Base-by-base conservation (phyloP, 805 yeast species). In the Kockiozyma suomiensis region DNA sequence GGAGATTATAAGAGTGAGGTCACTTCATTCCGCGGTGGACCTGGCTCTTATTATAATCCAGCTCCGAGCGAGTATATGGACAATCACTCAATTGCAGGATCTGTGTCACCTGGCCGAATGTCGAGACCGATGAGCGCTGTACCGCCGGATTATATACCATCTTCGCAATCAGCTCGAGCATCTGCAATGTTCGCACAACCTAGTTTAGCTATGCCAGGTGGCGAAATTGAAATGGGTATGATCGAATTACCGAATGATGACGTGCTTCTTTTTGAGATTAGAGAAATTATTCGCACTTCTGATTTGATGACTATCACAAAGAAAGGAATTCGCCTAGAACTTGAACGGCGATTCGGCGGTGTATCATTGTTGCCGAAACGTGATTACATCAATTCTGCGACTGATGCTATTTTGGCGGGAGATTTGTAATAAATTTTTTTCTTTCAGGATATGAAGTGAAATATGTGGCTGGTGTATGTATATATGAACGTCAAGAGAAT, bases 251-350 rank as follows among this genome's bases (percentile, higher is more conserved):
- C 79, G 15, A 58, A 74, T 3, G 78, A 76, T 46, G 73, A 69
- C 25, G 72, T 73, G 50, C 58, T 76, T 40, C 71, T 78, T 1
- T 69, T 66, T 4, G 77, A 73, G 23, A 69, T 76, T 41, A 62
- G 77, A 6, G 75, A 73, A 42, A 74, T 76, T 41, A 63, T 76
- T 25, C 67, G 72, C 12, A 70, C 73, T 4, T 74, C 78, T 6
- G 79, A 76, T 55, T 67, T 76, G 30, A 70, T 74, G 69, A 64
- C 66, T 40, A 67, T 77, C 50, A 77, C 79, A 6, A 76, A 76
- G 70, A 71, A 76, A 61, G 65, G 69, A 15, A 68, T 76, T 23
- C 63, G 79, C 8, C 51, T 64, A 28, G 73, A 73, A 55, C 69
- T 76, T 35, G 79, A 76, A 62, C 63, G 66, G 46, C 65, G 68